Conservation (phyloP, 73 alveolate species). For the Paraurostyla sp. region DNA sequence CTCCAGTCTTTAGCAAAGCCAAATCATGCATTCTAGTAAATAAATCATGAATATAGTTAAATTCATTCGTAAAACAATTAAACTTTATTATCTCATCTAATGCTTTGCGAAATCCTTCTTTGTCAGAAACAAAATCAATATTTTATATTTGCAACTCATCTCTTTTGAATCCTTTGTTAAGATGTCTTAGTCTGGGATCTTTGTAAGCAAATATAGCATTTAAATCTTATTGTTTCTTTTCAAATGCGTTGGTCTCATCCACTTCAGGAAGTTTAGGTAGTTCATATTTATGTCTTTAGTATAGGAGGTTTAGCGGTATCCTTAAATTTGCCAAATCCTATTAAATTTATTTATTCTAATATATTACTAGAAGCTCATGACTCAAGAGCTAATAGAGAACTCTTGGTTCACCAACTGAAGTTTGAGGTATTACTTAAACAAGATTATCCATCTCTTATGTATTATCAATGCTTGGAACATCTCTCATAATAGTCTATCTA, state of each 20-base stretch:
- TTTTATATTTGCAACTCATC: slow-evolving; percentile 2
- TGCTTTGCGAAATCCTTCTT: background rate
- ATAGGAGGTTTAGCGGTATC: slow-evolving; percentile 36
- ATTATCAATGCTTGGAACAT: slow-evolving; percentile 13
- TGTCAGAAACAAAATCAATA: slow-evolving; percentile 15
- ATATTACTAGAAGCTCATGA: background rate
- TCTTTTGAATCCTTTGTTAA: slow-evolving; percentile 16
- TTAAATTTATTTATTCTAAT: background rate
- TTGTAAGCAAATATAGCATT: slow-evolving; percentile 28
- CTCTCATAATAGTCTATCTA: background rate
- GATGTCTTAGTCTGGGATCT: slow-evolving; percentile 54
- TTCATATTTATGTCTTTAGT: slow-evolving; percentile 17
- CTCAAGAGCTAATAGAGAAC: background rate
- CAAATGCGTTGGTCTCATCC: background rate
- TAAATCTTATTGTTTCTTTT: background rate
- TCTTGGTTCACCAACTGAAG: background rate
- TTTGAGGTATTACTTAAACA: background rate
- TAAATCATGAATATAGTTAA: slow-evolving; percentile 52
- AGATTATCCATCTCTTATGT: slow-evolving; percentile 10
- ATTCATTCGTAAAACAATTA: slow-evolving; percentile 26
- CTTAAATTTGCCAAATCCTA: slow-evolving; percentile 28
- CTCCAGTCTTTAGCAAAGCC: background rate
- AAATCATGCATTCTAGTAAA: slow-evolving; percentile 13
- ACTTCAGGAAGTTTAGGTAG: background rate
- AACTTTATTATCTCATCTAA: slow-evolving; percentile 42